Conservation (phyloP, 176 grass and related monocot genomes). For the Rhynchospora pubera region DNA sequence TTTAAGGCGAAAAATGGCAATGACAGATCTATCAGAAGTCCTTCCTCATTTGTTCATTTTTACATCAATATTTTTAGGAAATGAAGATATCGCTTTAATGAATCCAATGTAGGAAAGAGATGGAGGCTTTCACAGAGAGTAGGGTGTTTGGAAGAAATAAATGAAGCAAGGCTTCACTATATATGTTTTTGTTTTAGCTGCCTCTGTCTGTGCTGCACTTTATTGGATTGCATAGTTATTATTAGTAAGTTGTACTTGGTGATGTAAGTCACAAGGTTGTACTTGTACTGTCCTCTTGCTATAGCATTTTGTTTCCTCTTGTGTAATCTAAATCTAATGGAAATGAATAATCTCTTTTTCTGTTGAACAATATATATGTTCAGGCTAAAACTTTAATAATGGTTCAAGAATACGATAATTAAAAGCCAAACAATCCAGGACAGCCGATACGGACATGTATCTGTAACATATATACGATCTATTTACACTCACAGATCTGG, state of each 20-base stretch:
- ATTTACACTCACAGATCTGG: too few relatives aligned
- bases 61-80: not conserved
- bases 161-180: not conserved
- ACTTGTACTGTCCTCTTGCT: not conserved
- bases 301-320: not conserved
- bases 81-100: conserved; percentile 13
- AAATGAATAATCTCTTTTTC: too few relatives aligned
- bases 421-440: too few relatives aligned
- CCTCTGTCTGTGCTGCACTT: not conserved
- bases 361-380: too few relatives aligned
- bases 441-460: too few relatives aligned
- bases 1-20: not conserved
- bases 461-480: too few relatives aligned
- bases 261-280: not conserved
- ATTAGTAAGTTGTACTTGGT: not conserved
- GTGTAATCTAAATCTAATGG: too few relatives aligned
- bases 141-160: conserved; percentile 6
- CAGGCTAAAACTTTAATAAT: too few relatives aligned
- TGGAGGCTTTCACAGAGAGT: not conserved
- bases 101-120: not conserved
- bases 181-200: not conserved
- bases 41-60: not conserved
- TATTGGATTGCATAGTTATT: not conserved
- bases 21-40: not conserved
- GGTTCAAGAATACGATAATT: too few relatives aligned